Evolutionary conservation across 164 flowering plant genomes (phyloP).

Genomic region (Piper longum): DNA sequence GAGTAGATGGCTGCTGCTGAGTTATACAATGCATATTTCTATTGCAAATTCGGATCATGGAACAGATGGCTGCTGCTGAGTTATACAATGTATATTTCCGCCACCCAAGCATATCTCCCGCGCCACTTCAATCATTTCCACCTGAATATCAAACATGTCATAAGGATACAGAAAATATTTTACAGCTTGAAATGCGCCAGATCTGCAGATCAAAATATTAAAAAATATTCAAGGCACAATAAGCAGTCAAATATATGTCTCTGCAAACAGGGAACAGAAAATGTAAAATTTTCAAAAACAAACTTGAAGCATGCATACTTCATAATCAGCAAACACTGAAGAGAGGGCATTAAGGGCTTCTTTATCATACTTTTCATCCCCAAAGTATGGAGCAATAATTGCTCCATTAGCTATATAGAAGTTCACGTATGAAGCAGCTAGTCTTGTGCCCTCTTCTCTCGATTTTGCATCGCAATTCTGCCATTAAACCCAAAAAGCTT

Average conservation of each 20-base stretch:
- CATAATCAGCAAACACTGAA: conserved; percentile 50
- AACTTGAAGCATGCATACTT: conserved; percentile 28
- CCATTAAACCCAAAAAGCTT: background rate
- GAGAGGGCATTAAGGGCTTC: conserved; percentile 73
- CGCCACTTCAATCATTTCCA: conserved; percentile 72
- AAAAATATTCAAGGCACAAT: background rate
- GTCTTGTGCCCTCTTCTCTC: conserved; percentile 60
- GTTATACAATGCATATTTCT: conserved; percentile 63
- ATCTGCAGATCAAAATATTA: background rate
- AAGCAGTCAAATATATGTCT: no score
- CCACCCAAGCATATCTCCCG: conserved; percentile 82
- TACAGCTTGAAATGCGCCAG: no score
- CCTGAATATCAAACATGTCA: conserved; percentile 24
- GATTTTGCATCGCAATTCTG: conserved; percentile 65
- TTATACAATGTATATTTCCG: conserved; percentile 93
- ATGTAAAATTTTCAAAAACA: background rate
- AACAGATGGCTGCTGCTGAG: conserved; percentile 79
- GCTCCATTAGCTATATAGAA: conserved; percentile 89
- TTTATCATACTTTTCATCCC: conserved; percentile 69
- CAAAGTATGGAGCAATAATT: conserved; percentile 75
- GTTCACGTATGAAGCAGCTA: conserved; percentile 90
- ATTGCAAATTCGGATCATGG: background rate
- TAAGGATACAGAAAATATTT: background rate
- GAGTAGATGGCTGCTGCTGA: conserved; percentile 71
- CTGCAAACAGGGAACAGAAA: no score